phyloP scores from a whole-genome alignment of 768 basidiomycete species.

The Leccinum sublutescens region DNA sequence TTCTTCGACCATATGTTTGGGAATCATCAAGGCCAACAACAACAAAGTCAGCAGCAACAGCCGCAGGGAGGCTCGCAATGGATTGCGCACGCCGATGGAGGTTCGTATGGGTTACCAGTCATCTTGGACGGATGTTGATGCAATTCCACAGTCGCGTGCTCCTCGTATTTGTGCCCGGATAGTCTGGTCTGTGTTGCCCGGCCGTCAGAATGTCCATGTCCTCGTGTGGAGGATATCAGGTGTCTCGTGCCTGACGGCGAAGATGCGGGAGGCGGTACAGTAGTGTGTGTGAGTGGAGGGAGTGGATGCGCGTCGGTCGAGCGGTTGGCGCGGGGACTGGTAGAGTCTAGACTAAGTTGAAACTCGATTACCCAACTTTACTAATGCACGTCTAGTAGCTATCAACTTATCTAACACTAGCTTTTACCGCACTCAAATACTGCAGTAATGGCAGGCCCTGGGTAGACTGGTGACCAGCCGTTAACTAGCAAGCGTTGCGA shows the following conservation, averaged over 20 bases:
- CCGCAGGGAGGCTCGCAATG: conserved; percentile 54
- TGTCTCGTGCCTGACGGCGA: conserved; percentile 66
- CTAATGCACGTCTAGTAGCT: no score
- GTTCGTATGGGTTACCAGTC: conserved; percentile 37
- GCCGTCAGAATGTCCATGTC: conserved; percentile 73
- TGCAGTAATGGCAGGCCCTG: no score
- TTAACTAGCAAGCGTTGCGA: no score
- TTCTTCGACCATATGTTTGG: conserved; percentile 82
- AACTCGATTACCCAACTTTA: no score
- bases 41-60: conserved; percentile 52
- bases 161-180: conserved; percentile 71
- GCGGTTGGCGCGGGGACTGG: conserved; percentile 34
- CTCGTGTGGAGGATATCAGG: conserved; percentile 71
- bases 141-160: conserved; percentile 59
- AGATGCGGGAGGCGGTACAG: conserved; percentile 53
- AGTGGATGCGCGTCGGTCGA: conserved; percentile 64
- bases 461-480: no score
- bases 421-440: no score
- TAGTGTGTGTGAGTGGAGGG: conserved; percentile 67
- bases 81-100: conserved; percentile 61
- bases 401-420: no score
- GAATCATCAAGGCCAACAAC: conserved; percentile 46
- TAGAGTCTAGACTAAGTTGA: no score
- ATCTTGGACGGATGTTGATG: neutral
- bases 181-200: conserved; percentile 62